Evolutionary conservation across 257 asterid species (phyloP), one percentile per base, ranked within the genome.

Genomic region (Echites panduratus): DNA sequence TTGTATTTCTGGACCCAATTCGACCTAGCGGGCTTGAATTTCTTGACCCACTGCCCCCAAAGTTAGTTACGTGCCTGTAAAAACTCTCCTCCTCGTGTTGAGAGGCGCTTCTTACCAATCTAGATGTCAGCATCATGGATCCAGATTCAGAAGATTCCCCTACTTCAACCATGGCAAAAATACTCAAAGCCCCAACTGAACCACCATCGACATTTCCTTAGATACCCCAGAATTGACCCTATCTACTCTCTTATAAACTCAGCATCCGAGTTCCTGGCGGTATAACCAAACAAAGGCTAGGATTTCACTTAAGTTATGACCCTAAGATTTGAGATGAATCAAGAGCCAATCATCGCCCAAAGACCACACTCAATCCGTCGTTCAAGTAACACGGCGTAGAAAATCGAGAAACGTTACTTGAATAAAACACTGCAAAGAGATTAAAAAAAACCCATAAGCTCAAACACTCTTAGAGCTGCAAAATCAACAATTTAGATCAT

Each of bases 21-120:
- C 92, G 89, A 29, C 98, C 81, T 41, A 87, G 77, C 2, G 98
- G 98, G 70, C 98, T 93, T 6, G 97, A 87, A 49, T 89, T 93
- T 87, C 98, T 88, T 35, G 96, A 82, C 20, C 91, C 89, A 71
- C 86, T 71, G 24, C 89, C 84, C 65, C 90, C 94, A 77, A 86
- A 85, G 77, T 81, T 82, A n/a, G 75, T 73, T 19, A 87, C 82
- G 77, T 87, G 93, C 80, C 93, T 72, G 27, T 79, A 89, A 75
- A 79, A 75, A 49, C 38, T 70, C 57, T 89, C 98, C 56, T 87
- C 98, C 68, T 93, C 97, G 2, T 72, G 80, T 41, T 72, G 77
- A 50, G 88, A 86, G 65, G 73, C 85, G 71, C 82, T 86, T 81
- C 90, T 87, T 64, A 80, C 87, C 76, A 83, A 77, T 65, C 82